phyloP scores from a whole-genome alignment of 345 rosid genomes.

The Limnanthes douglasii region DNA sequence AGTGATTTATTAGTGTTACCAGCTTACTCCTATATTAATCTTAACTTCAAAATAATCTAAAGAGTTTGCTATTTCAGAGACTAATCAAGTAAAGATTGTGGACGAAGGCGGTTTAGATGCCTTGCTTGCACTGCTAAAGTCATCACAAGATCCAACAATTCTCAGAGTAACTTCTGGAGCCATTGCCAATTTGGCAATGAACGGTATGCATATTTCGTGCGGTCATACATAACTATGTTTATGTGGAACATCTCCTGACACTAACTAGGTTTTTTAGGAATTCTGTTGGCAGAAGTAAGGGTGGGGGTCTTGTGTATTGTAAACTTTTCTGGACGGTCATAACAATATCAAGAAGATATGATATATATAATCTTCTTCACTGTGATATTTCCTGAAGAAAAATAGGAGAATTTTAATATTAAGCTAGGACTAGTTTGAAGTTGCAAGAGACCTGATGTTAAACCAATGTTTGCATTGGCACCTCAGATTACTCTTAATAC shows the following conservation, averaged over 20 bases:
- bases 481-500: no score
- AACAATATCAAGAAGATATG: no score
- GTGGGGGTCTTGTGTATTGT: neutral
- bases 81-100: conserved; percentile 73
- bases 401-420: no score
- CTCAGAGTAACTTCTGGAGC: conserved; percentile 97
- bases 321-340: neutral
- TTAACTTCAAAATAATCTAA: neutral
- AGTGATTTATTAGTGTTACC: neutral
- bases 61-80: conserved; percentile 26
- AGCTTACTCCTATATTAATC: neutral
- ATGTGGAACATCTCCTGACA: neutral
- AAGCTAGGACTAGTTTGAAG: no score
- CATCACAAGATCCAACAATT: conserved; percentile 61
- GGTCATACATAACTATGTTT: neutral
- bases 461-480: no score
- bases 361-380: no score
- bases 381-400: no score
- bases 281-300: neutral
- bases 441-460: no score
- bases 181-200: conserved; percentile 94
- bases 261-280: neutral
- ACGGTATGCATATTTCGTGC: conserved; percentile 30
- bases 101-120: conserved; percentile 95
- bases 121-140: conserved; percentile 44